phyloP scores from a whole-genome alignment of 441 rosid genomes.

The Gossypium gossypioides region DNA sequence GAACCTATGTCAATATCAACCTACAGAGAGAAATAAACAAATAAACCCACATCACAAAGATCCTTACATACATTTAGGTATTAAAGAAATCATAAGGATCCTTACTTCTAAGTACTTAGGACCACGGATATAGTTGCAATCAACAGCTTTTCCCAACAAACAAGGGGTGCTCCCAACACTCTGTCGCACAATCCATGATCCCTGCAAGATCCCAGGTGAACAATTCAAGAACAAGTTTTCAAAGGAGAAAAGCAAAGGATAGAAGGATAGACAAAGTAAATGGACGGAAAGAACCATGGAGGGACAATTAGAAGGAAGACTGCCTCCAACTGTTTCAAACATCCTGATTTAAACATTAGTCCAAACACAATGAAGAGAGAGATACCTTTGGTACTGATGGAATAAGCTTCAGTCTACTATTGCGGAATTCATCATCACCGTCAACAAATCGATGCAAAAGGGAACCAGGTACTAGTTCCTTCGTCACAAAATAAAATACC shows the following conservation, averaged over 20 bases:
- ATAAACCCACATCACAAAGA: conserved; percentile 5
- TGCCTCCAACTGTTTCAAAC: conserved; percentile 4
- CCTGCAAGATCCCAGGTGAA: conserved; percentile 38
- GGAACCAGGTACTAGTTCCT: conserved; percentile 64
- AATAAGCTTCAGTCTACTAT: conserved; percentile 91
- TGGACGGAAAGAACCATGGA: not conserved
- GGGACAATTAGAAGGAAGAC: not conserved
- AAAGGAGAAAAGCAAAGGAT: not conserved
- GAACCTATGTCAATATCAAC: conserved; percentile 96
- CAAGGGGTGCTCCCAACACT: conserved; percentile 99
- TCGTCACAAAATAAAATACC: conserved; percentile 89
- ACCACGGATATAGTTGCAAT: conserved; percentile 85
- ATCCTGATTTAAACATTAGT: not conserved
- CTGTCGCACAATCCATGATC: conserved; percentile 98
- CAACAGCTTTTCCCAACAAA: conserved; percentile 91
- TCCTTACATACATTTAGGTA: not conserved
- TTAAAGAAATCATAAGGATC: not conserved
- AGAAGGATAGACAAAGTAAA: not conserved
- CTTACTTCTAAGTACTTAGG: conserved; percentile 72
- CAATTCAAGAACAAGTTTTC: conserved; percentile 1
- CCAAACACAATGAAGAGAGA: conserved; percentile 11
- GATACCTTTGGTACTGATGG: conserved; percentile 90
- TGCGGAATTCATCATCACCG: conserved; percentile 96
- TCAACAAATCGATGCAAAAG: conserved; percentile 92
- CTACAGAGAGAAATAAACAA: conserved; percentile 31